phyloP scores from a whole-genome alignment of 106 monocot genomes.

The Triglochin maritima region DNA sequence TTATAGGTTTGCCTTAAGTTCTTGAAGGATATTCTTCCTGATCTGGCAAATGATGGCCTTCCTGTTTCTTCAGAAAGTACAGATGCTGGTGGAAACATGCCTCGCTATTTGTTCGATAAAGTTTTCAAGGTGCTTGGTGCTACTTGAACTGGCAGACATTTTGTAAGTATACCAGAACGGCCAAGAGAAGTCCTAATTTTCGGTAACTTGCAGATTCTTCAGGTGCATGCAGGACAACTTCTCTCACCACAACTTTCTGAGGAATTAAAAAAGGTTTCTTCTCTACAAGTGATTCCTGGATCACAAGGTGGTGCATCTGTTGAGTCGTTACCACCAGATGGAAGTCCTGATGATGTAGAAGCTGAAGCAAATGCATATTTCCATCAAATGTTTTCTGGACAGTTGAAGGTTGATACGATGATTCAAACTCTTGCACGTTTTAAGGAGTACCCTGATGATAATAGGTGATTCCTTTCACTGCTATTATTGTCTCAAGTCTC shows the following conservation, averaged over 20 bases:
- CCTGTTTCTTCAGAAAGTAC: slow-evolving; percentile 22
- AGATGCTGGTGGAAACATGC: slow-evolving; percentile 19
- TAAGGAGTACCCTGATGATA: slow-evolving; percentile 87
- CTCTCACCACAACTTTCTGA: slow-evolving; percentile 32
- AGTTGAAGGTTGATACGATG: slow-evolving; percentile 58
- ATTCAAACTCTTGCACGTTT: slow-evolving; percentile 81
- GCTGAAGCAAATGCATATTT: slow-evolving; percentile 79
- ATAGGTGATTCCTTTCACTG: not conserved
- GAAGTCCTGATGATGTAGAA: slow-evolving; percentile 47
- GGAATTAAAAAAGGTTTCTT: slow-evolving; percentile 36
- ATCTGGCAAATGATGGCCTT: slow-evolving; percentile 25
- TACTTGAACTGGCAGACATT: not conserved
- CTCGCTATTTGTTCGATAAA: slow-evolving; percentile 34
- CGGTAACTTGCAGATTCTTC: slow-evolving; percentile 43
- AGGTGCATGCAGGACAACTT: slow-evolving; percentile 35
- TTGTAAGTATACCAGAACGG: not conserved
- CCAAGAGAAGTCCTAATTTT: not conserved
- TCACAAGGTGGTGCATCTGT: slow-evolving; percentile 16
- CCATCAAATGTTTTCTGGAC: slow-evolving; percentile 93
- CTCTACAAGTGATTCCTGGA: slow-evolving; percentile 8
- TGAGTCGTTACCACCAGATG: slow-evolving; percentile 25
- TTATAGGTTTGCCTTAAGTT: slow-evolving; percentile 59
- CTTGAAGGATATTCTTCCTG: slow-evolving; percentile 28
- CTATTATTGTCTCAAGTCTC: not conserved
- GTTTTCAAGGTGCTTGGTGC: slow-evolving; percentile 54